Conservation (phyloP, 2,329 filamentous ascomycete genomes). For the Ophiostoma tasmaniense region DNA sequence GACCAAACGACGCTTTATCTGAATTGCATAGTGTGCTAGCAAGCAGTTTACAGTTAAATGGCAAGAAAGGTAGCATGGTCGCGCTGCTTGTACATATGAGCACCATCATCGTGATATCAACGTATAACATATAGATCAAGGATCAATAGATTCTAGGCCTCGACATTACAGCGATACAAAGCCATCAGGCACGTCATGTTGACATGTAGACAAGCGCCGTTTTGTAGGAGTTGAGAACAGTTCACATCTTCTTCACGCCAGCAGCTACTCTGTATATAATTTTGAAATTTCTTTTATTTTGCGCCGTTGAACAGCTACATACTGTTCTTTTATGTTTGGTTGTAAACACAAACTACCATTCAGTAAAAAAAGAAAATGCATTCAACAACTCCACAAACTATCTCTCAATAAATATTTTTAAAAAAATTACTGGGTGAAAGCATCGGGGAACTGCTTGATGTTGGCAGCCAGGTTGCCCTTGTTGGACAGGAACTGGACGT, state of each 20-base stretch:
- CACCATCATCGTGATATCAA: too few relatives aligned
- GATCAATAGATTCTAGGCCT: too few relatives aligned
- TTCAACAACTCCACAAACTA: slow-evolving; percentile 8
- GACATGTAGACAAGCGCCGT: too few relatives aligned
- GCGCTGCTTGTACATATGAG: neutral
- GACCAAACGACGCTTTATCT: neutral
- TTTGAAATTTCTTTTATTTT: neutral
- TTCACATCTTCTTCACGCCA: too few relatives aligned
- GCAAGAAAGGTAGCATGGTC: neutral
- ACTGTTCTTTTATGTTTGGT: neutral
- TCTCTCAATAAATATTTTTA: neutral
- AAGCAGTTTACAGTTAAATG: neutral
- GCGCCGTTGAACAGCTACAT: neutral
- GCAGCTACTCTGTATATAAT: neutral
- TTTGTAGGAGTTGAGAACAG: too few relatives aligned
- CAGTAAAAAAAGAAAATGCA: neutral
- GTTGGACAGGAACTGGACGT: slow-evolving; percentile 98
- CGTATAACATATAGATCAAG: too few relatives aligned
- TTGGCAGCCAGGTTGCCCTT: slow-evolving; percentile 79
- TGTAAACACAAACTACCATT: too few relatives aligned
- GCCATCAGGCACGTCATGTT: too few relatives aligned
- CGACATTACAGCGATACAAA: too few relatives aligned
- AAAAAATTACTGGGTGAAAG: slow-evolving; percentile 52
- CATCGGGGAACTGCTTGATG: slow-evolving; percentile 89
- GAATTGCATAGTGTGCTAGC: neutral